A percentile compares a stretch with the other conserved stretches of the same genome.
These are phyloP conservation scores for Hura crepitans DNA, from an alignment of 441 rosid species.

Conservation along the genomic window DNA sequence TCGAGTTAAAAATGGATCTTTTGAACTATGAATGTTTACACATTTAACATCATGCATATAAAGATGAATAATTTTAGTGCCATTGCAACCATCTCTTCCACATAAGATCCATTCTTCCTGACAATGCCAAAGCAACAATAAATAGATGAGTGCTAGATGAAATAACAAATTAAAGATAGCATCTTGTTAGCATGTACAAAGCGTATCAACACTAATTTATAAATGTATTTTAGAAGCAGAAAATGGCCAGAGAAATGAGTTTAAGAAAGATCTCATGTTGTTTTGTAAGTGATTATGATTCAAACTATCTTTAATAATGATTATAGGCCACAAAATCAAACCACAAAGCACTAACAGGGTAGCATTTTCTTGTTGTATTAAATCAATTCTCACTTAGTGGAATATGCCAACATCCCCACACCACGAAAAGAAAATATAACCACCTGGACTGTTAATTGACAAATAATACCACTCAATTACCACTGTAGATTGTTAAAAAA, in stretches of 20 bases:
- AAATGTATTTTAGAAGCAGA: not conserved
- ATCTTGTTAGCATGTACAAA: not conserved
- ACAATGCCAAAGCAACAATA: constrained; percentile 24
- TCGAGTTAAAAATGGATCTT: constrained; percentile 84
- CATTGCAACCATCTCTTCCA: constrained; percentile 56
- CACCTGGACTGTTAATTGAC: too few species aligned
- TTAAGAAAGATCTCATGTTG: not conserved
- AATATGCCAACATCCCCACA: not conserved
- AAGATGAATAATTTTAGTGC: constrained; percentile 55
- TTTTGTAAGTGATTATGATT: not conserved
- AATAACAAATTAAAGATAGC: constrained; percentile 2
- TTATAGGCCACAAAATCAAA: not conserved
- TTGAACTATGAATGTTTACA: constrained; percentile 59
- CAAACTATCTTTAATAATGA: not conserved
- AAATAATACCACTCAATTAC: too few species aligned
- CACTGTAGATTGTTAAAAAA: not conserved
- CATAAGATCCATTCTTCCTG: constrained; percentile 99
- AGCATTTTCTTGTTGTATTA: not conserved
- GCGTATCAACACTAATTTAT: not conserved
- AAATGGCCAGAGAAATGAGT: too few species aligned
- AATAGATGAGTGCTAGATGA: constrained; percentile 2
- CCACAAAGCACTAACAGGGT: not conserved
- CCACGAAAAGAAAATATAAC: too few species aligned
- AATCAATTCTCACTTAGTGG: not conserved
- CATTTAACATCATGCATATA: constrained; percentile 78